Percentiles rank a stretch among this genome's conserved stretches.
Conservation (phyloP, 768 basidiomycete genomes). For the Imleria badia region DNA sequence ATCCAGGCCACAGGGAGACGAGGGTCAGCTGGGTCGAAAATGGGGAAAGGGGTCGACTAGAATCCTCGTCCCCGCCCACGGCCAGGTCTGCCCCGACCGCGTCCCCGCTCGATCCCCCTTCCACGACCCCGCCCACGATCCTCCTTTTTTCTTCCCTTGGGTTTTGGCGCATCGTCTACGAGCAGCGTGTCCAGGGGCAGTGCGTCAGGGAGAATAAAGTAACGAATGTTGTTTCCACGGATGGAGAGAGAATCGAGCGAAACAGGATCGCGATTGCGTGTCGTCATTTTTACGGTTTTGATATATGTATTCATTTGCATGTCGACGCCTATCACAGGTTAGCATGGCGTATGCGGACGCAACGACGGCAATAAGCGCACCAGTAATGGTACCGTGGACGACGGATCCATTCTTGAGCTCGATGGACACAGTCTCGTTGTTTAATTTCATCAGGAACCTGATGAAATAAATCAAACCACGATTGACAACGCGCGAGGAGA, state of each 20-base stretch:
- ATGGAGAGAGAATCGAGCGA: slow-evolving; percentile 90
- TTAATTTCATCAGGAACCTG: slow-evolving; percentile 99
- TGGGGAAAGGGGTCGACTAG: slow-evolving; percentile 11
- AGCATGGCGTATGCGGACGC: not conserved
- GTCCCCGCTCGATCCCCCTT: slow-evolving; percentile 45
- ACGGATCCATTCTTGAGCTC: slow-evolving; percentile 97
- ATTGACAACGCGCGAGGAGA: not conserved
- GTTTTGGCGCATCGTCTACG: slow-evolving; percentile 97
- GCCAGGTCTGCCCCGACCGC: slow-evolving; percentile 57
- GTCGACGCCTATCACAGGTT: slow-evolving; percentile 73
- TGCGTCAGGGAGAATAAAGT: slow-evolving; percentile 97
- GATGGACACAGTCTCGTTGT: slow-evolving; percentile 98
- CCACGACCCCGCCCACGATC: slow-evolving; percentile 69
- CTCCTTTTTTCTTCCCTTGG: slow-evolving; percentile 90
- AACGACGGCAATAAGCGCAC: slow-evolving; percentile 43
- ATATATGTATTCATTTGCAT: slow-evolving; percentile 99
- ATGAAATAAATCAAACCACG: slow-evolving; percentile 9
- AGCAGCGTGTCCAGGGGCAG: slow-evolving; percentile 94
- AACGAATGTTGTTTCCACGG: slow-evolving; percentile 94
- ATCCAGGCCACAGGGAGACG: too few species aligned
- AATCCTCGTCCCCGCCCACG: slow-evolving; percentile 49
- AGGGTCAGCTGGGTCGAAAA: too few species aligned
- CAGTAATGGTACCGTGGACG: slow-evolving; percentile 95
- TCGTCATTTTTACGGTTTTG: slow-evolving; percentile 97
- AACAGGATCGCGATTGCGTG: slow-evolving; percentile 83